Conservation (phyloP, 495 filamentous ascomycete genomes). For the Neurospora sp. region DNA sequence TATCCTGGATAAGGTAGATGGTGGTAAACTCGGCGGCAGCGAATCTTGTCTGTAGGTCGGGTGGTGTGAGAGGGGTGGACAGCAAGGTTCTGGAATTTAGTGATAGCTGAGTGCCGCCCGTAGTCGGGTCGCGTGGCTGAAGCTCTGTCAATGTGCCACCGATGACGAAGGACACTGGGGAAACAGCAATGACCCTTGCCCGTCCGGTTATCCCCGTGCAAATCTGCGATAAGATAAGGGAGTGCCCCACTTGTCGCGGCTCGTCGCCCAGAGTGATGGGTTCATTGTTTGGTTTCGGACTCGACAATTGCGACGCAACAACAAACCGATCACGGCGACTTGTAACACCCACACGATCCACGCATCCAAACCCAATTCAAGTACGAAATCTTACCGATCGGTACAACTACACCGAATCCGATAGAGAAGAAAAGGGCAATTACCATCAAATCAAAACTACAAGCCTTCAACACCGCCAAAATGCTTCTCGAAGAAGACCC, state of each 20-base stretch:
- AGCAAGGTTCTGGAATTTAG: not conserved
- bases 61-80: not conserved
- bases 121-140: not conserved
- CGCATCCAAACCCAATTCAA: too few relatives aligned
- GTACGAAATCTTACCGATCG: too few relatives aligned
- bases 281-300: constrained; percentile 1
- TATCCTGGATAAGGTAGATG: not conserved
- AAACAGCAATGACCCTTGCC: not conserved
- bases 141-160: constrained; percentile 21
- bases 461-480: constrained; percentile 20
- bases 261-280: constrained; percentile 14
- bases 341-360: too few relatives aligned
- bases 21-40: not conserved
- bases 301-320: not conserved
- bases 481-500: constrained; percentile 98
- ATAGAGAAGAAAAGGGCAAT: too few relatives aligned
- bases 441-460: too few relatives aligned
- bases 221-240: constrained; percentile 24
- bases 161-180: constrained; percentile 21
- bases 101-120: not conserved
- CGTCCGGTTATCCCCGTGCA: not conserved
- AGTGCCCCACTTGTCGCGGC: not conserved
- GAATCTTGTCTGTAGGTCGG: not conserved
- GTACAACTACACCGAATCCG: too few relatives aligned
- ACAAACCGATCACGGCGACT: constrained; percentile 3